A percentile compares a stretch with the other conserved stretches of the same genome.
phyloP scores from a whole-genome alignment of 2,329 filamentous ascomycete species.

The Myrmaecium sp. region DNA sequence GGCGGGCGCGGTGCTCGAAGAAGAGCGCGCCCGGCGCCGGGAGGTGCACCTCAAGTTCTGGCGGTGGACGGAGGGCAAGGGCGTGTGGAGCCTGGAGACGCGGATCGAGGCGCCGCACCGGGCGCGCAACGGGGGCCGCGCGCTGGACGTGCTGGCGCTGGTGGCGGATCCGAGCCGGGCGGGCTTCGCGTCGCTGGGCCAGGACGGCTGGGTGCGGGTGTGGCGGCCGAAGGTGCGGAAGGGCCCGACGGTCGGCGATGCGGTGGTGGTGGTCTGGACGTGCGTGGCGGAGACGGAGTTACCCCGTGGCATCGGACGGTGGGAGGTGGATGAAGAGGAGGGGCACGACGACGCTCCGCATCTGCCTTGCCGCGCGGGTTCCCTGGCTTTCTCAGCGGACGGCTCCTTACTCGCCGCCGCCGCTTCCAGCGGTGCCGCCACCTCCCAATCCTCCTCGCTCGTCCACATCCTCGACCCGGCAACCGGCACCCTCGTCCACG shows the following conservation, averaged over 20 bases:
- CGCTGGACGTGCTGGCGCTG: constrained; percentile 51
- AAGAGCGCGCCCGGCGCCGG: constrained; percentile 32
- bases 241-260: constrained; percentile 24
- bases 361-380: constrained; percentile 8
- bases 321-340: constrained; percentile 21
- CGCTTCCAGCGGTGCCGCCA: constrained; percentile 15
- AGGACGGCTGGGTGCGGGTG: constrained; percentile 59
- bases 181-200: constrained; percentile 72
- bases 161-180: constrained; percentile 49
- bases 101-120: constrained; percentile 71
- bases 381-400: constrained; percentile 49
- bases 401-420: constrained; percentile 19
- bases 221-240: constrained; percentile 59
- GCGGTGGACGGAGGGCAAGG: constrained; percentile 43
- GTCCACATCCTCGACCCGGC: constrained; percentile 63
- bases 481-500: constrained; percentile 48
- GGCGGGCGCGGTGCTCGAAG: constrained; percentile 14
- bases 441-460: constrained; percentile 40
- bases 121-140: constrained; percentile 28
- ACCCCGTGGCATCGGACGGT: constrained; percentile 40
- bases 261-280: constrained; percentile 56
- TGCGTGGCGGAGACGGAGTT: too few species aligned
- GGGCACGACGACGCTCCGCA: constrained; percentile 8
- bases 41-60: constrained; percentile 89
- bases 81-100: constrained; percentile 56